Base-by-base conservation (phyloP, 805 yeast species). In the Sungouiozyma ichnusensis region DNA sequence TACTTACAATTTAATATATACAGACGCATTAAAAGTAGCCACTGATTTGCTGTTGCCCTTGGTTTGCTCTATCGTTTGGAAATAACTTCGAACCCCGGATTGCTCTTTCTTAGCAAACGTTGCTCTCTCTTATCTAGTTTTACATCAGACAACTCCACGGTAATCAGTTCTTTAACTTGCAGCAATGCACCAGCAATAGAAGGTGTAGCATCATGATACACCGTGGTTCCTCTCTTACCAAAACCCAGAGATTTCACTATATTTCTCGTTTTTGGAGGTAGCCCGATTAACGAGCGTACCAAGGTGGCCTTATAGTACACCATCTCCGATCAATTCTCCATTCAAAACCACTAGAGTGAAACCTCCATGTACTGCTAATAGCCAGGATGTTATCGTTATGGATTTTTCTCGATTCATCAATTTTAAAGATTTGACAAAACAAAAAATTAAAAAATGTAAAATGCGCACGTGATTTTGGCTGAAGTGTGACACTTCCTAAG, bases 151-250 rank as follows among this genome's bases (percentile, higher is more conserved):
- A 86, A 66, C 51, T 86, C 90, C 20, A 90, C 92, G 38, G 74
- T 75, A 7, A 90, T 88, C 43, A 90, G 68, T 61, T 90, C 97
- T 63, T 90, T 90, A 37, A 90, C 85, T 45, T 73, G 69, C 27
- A 85, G 76, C 43, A 90, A 72, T 68, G 80, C 79, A 61, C 95
- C 95, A 3, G 97, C 96, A 45, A 81, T 74, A 29, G 81, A 75
- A 14, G 94, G 87, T 11, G 81, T 71, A 3, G 84, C 85, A 37
- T 66, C 64, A 54, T 79, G 88, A 63, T 81, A 88, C 2, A 77
- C 79, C 2, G 80, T 74, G 33, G 79, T 79, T 41, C 88, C 85
- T 52, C 92, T 77, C 53, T 72, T 77, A 41, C 71, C 74, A 41
- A 90, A 74, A 0, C 97, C 97, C 46, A 90, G 68, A 6, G 82